These are phyloP conservation scores for Prillingera fragicola DNA, from an alignment of 1,284 basidiomycete species.

Conservation along the genomic window DNA sequence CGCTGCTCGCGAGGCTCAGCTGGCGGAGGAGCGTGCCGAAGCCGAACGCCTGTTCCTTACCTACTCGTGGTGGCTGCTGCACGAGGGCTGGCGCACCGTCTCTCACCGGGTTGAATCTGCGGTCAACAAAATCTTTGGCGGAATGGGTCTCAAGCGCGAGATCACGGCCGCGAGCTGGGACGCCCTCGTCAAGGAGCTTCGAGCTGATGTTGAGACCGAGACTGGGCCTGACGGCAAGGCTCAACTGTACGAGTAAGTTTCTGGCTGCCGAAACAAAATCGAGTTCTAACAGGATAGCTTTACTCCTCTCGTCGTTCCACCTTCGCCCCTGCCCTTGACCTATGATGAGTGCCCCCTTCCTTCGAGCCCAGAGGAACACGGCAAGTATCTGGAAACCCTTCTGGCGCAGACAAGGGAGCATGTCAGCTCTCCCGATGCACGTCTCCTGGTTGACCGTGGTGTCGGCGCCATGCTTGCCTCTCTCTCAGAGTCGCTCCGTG, in stretches of 20 bases:
- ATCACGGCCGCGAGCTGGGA: slow-evolving; percentile 38
- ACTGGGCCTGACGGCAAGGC: too few relatives aligned
- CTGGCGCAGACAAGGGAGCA: slow-evolving; percentile 37
- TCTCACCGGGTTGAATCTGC: slow-evolving; percentile 31
- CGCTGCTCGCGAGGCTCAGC: slow-evolving; percentile 16
- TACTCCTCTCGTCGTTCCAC: slow-evolving; percentile 34
- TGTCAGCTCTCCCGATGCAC: slow-evolving; percentile 36
- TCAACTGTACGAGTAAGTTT: slow-evolving; percentile 28
- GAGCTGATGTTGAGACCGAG: slow-evolving; percentile 39
- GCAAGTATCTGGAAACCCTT: slow-evolving; percentile 28
- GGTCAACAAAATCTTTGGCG: slow-evolving; percentile 39
- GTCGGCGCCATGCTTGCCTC: slow-evolving; percentile 29
- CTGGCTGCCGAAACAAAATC: too few relatives aligned
- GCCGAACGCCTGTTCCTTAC: slow-evolving; percentile 44
- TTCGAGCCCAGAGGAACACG: slow-evolving; percentile 23
- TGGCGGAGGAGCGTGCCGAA: slow-evolving; percentile 23
- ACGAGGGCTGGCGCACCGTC: slow-evolving; percentile 44
- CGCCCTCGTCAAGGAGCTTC: slow-evolving; percentile 32
- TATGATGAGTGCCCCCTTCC: slow-evolving; percentile 17
- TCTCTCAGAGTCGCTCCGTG: slow-evolving; percentile 23
- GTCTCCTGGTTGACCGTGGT: slow-evolving; percentile 38
- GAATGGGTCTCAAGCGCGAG: slow-evolving; percentile 42
- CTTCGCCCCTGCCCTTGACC: slow-evolving; percentile 18
- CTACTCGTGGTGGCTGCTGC: slow-evolving; percentile 47
- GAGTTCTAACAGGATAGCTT: too few relatives aligned